Evolutionary conservation across 345 rosid species (phyloP), one percentile per base, ranked within the genome.

Genomic region (Salix koriyanagi): DNA sequence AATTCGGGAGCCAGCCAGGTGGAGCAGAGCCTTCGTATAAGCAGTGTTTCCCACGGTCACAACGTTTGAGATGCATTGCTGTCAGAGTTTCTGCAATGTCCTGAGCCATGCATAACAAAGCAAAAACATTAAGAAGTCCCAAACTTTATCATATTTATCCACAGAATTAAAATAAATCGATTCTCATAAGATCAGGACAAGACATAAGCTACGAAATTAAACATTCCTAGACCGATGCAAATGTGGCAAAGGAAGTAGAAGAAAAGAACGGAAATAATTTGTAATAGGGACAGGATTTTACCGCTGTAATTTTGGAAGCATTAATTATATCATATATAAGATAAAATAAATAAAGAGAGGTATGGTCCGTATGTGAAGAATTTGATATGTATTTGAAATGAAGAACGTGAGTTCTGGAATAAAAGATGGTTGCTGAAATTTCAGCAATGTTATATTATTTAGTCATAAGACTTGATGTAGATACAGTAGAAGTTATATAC

Each of bases 61-160:
- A 89, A 30, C 88, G 90, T 28, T 87, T 90, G 71, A 30, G 95
- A 80, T 88, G 67, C 37, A 90, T 87, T 41, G 95, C 89, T 64
- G 98, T 88, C 84, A 94, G 80, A 85, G 89, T 91, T 79, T 91
- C 98, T 25, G 89, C 97, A 44, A 90, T 83, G 66, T 94, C 98
- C 98, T 93, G 88, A 48, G 88, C 76, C 58, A 65, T 58, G 46
- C 52, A 79, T 36, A 75, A 74, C 16, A 72, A 30, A 7, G 16
- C 23, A 41, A 70, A 25, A 7, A 62, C 1, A 50, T 1, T 37
- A 25, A 25, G 58, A 18, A 28, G n/a, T 39, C 18, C 37, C 37
- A 7, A 52, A 66, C 7, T 64, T 67, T 62, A 65, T 44, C 34
- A 65, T 58, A 42, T 18, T 73, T 50, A 64, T 37, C 16, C 39